Percentiles rank a stretch among this genome's conserved stretches.
Conservation (phyloP, 257 asterid genomes). For the Agastache rugosa region DNA sequence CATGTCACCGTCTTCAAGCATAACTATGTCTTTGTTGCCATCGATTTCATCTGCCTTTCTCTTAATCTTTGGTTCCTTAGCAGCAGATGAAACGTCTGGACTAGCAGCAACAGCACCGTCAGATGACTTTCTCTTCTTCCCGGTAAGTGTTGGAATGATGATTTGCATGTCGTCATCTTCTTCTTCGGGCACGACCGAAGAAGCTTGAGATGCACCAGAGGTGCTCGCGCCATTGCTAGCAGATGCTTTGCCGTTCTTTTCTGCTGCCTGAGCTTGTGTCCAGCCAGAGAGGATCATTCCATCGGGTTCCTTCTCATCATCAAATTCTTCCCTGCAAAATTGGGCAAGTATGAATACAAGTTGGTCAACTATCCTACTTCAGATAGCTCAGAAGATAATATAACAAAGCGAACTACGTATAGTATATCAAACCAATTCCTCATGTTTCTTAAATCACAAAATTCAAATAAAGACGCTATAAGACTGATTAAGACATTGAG, state of each 20-base stretch:
- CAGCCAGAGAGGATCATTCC: slow-evolving; percentile 88
- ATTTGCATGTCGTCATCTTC: slow-evolving; percentile 68
- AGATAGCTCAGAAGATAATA: not conserved
- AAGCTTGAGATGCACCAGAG: slow-evolving; percentile 53
- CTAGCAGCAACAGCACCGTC: slow-evolving; percentile 38
- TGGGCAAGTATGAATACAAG: slow-evolving; percentile 12
- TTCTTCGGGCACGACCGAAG: slow-evolving; percentile 47
- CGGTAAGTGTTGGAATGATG: slow-evolving; percentile 49
- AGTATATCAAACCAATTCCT: too few species aligned
- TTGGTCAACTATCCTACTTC: slow-evolving; percentile 9
- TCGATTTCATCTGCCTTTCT: slow-evolving; percentile 52
- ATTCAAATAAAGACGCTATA: slow-evolving; percentile 1
- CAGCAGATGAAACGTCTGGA: slow-evolving; percentile 33
- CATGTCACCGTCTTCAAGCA: slow-evolving; percentile 49
- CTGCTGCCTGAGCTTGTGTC: slow-evolving; percentile 59
- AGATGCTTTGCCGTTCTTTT: slow-evolving; percentile 49
- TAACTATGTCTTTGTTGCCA: slow-evolving; percentile 43
- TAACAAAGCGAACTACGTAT: not conserved
- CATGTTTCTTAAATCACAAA: slow-evolving; percentile 9
- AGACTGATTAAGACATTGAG: not conserved
- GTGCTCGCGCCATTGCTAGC: slow-evolving; percentile 73
- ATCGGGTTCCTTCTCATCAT: slow-evolving; percentile 96
- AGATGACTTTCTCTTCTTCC: slow-evolving; percentile 71
- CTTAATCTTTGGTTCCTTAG: slow-evolving; percentile 42
- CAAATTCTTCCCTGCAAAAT: slow-evolving; percentile 80